Percentiles rank a stretch among this genome's conserved stretches.
phyloP scores from a whole-genome alignment of 2,329 filamentous ascomycete species.

The Colletotrichum kahawae region DNA sequence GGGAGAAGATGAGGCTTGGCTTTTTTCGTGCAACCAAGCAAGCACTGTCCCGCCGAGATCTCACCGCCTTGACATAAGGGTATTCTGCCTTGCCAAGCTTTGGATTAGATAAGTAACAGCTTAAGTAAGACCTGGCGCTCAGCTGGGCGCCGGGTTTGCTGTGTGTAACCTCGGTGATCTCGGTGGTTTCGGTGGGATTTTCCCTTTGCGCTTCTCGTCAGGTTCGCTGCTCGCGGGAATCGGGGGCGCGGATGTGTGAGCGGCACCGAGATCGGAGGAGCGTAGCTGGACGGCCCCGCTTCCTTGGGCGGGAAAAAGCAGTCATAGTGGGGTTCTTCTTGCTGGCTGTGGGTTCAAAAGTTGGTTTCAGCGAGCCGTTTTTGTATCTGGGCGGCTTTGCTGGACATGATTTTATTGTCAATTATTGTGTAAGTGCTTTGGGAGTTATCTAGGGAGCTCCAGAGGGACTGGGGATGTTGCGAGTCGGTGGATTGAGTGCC shows the following conservation, averaged over 20 bases:
- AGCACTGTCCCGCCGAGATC: neutral
- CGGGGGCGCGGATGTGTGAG: slow-evolving; percentile 1
- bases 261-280: slow-evolving; percentile 11
- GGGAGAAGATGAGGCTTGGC: neutral
- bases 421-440: neutral
- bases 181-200: neutral
- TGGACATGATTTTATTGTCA: neutral
- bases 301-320: neutral
- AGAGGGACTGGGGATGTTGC: neutral
- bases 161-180: neutral
- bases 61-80: neutral
- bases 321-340: neutral
- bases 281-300: neutral
- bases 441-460: neutral
- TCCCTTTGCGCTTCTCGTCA: neutral
- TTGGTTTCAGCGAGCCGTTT: neutral
- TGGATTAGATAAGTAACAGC: neutral
- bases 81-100: neutral
- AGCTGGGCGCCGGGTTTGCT: neutral
- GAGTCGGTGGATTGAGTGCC: neutral
- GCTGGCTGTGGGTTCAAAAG: neutral
- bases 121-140: neutral
- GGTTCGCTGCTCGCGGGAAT: neutral
- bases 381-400: neutral
- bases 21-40: neutral